Base-by-base conservation (phyloP, 2,329 filamentous ascomycete genomes). In the Alternaria ventricosa region DNA sequence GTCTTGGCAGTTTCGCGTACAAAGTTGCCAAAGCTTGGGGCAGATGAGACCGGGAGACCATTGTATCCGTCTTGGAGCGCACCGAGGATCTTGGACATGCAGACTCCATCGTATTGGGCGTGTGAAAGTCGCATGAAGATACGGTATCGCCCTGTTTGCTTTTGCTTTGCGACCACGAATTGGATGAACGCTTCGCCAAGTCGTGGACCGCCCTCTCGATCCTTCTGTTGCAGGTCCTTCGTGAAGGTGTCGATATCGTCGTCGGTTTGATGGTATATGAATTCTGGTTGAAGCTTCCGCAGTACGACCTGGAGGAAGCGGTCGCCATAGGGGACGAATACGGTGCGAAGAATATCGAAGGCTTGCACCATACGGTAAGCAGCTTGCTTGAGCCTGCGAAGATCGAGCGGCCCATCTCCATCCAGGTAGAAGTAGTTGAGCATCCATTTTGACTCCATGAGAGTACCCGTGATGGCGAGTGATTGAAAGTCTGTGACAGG, bases 371-470 rank as follows among this genome's bases (percentile, higher is more conserved):
- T 71, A 9, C 73, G 71, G 63, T 71, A 76, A 4, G 71, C 70
- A 20, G 73, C 66, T 33, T 76, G 75, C 57, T 78, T 77, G 25
- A 79, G 54, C 54, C 73, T 76, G 13, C 71, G 69, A 11, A 77
- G 68, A 57, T 79, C 75, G 3, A 79, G 63, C 5, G 74, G 71
- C 5, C 75, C 76, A 27, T 61, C 55, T 25, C 75, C 75, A 28
- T 77, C 74, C 6, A 78, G 63, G 53, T 73, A 78, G 67, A 78
- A 78, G 65, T 78, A 76, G 61, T 79, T 77, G 10, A 78, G 66
- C 76, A 78, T 78, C 75, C 75, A 78, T 49, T 66, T 75, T 9
- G 76, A 78, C 47, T 78, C 75, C 15, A 78, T 66, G 6, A 78
- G 61, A 5, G 74, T 75, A 9, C 75, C 76, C 12, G 75, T 78